Evolutionary conservation across 2,329 filamentous ascomycete genomes (phyloP), one percentile per base, ranked within the genome.

Genomic region (Davidsoniella neocaledoniae): DNA sequence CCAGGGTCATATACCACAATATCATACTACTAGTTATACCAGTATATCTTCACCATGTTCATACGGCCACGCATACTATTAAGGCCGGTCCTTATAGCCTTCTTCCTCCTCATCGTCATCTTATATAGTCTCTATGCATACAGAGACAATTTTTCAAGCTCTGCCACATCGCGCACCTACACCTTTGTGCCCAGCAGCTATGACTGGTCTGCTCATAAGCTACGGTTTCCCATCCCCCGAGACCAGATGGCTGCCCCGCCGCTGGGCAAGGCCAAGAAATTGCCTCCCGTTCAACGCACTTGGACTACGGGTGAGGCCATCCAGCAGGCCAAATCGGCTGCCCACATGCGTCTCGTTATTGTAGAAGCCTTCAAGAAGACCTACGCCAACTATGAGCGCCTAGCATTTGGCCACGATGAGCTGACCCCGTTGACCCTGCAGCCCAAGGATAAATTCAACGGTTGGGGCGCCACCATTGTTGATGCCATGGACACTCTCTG

Each of bases 401-500:
- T 73, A 56, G 80, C 79, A 0, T 83, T 79, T 77, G 69, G 72
- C 57, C 68, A 72, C 44, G 79, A 83, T 59, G 79, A 81, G 55
- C 64, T 83, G 48, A 66, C 67, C 26, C 79, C 79, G 3, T 56
- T 82, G 8, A 69, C 69, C 14, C 76, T 69, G 9, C 57, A 60
- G 2, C 65, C 61, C 45, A 68, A 69, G 42, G 70, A 81, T 56
- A 71, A 74, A 33, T 81, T 80, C 61, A 76, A 74, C 12, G 79
- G 79, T 21, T 82, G 78, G 78, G 76, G 74, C 5, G 78, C 78
- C 4, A 82, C 78, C 5, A 64, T 82, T 51, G 76, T 82, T n/a
- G 79, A 82, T 59, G 66, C 75, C 2, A 66, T 83, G 48, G 81
- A 85, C 59, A 77, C 77, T n/a, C 66, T 86, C 12, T 84, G 80